Evolutionary conservation across 331 rosid species (phyloP), one percentile per base, ranked within the genome.

Genomic region (Pyrus hybrid): DNA sequence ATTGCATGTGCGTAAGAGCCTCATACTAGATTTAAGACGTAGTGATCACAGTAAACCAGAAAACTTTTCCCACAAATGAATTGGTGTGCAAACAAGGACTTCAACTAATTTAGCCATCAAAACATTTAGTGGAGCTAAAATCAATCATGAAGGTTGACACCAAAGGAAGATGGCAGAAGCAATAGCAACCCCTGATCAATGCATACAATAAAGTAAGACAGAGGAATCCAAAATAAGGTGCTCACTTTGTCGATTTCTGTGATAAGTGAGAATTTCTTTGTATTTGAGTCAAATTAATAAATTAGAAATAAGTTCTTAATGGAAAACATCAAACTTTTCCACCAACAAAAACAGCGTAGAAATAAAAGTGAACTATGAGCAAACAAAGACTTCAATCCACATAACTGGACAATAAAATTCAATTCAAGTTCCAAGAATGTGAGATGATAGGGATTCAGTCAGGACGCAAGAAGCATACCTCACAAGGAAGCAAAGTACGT

Each of bases 401-500:
- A 60, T 69, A 63, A 73, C 83, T 70, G 7, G 62, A 78, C 72
- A 79, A 68, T 67, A 53, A 63, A 63, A 54, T 62, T 61, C 35
- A 62, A 62, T 21, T 26, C n/a, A 32, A 11, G 29, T 56, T 45
- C 71, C 43, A 22, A 22, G 72, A 28, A 62, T 30, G 60, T 22
- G 41, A 35, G 66, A 77, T 14, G 28, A 80, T 35, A 75, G 74
- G 14, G 60, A 70, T 26, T 21, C 20, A 60, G 17, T 75, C 72
- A 70, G 5, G 79, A n/a, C 76, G 71, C 32, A 66, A 85, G 80
- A 86, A 72, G 47, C 81, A 73, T 72, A 94, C 99, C 97, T 94
- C 97, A 71, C 83, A 87, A 81, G 99, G 96, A 83, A 94, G 99
- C 86, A 94, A 79, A 65, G 92, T 78, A 71, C 99, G 97, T 64